Conservation (phyloP, 163 green algal genomes). For the Smithsoniella earleae region DNA sequence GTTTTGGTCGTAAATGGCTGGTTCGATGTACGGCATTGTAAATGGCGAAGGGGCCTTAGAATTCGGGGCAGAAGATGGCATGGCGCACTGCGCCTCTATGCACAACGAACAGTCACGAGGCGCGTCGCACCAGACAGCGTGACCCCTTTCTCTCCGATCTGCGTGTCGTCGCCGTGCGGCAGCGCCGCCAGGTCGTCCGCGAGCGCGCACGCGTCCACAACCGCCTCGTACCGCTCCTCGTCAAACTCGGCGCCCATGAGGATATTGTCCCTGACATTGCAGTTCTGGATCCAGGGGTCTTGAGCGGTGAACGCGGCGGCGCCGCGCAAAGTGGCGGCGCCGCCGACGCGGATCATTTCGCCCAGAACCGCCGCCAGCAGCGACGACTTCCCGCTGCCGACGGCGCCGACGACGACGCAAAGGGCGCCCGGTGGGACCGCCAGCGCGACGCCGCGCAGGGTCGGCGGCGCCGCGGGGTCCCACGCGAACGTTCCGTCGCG, state of each 20-base stretch:
- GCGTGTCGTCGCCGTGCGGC: conserved; percentile 60
- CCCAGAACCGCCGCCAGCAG: conserved; percentile 80
- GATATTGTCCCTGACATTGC: conserved; percentile 65
- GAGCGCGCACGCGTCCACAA: conserved; percentile 66
- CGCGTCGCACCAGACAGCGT: conserved; percentile 33
- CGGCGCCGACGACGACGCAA: conserved; percentile 52
- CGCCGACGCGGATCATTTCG: conserved; percentile 64
- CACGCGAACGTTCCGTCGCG: conserved; percentile 39
- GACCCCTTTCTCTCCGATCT: conserved; percentile 76
- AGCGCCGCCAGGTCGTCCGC: conserved; percentile 68
- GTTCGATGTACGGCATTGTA: neutral
- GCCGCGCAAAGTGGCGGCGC: conserved; percentile 45
- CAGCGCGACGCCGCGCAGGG: conserved; percentile 39
- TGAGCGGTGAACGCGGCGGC: conserved; percentile 46
- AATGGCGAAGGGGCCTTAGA: neutral
- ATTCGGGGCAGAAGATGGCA: neutral
- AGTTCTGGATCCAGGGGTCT: conserved; percentile 73
- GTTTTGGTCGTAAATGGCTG: neutral
- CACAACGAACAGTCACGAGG: neutral
- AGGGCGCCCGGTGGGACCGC: conserved; percentile 45
- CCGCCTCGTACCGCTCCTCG: conserved; percentile 44
- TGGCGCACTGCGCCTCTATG: neutral
- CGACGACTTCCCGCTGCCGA: conserved; percentile 75
- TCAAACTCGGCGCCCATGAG: conserved; percentile 54
- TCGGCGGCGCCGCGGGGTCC: neutral